Evolutionary conservation across 176 grass and related monocot genomes (phyloP).

Genomic region (Tillandsia fasciculata): DNA sequence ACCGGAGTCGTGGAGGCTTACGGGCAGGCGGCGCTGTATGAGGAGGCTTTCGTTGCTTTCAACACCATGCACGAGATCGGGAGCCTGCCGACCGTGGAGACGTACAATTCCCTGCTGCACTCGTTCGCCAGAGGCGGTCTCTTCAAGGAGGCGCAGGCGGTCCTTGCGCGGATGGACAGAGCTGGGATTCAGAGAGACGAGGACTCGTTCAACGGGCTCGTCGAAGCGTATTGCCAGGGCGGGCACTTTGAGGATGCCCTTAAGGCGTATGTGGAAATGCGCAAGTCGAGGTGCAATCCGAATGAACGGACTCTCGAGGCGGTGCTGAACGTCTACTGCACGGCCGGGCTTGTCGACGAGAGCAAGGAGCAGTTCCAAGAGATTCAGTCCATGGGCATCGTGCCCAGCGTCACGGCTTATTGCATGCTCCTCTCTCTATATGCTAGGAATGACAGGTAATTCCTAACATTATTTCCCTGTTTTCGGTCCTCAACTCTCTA

Average conservation of each 20-base stretch:
- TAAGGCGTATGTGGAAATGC: conserved; percentile 87
- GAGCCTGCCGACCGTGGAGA: conserved; percentile 63
- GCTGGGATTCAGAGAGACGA: conserved; percentile 71
- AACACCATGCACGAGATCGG: conserved; percentile 91
- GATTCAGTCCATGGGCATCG: conserved; percentile 33
- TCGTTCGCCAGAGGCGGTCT: conserved; percentile 76
- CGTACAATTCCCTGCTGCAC: conserved; percentile 67
- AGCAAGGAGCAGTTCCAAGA: conserved; percentile 96
- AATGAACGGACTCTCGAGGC: conserved; percentile 78
- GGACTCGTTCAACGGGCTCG: conserved; percentile 68
- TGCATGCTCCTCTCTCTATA: conserved; percentile 89
- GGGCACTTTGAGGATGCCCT: conserved; percentile 63
- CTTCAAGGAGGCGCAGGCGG: conserved; percentile 58
- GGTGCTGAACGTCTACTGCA: conserved; percentile 76
- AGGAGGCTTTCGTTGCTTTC: conserved; percentile 97
- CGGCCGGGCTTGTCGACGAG: conserved; percentile 72
- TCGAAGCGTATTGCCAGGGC: conserved; percentile 80
- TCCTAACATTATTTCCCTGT: neutral
- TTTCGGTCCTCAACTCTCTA: neutral
- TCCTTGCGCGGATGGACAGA: conserved; percentile 66
- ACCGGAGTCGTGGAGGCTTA: conserved; percentile 85
- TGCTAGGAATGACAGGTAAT: conserved; percentile 86
- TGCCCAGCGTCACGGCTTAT: conserved; percentile 62
- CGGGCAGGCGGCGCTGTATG: conserved; percentile 42
- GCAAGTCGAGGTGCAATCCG: conserved; percentile 75